Conservation (phyloP, 139 green algal genomes). For the Chlamydomonas schloesseri region DNA sequence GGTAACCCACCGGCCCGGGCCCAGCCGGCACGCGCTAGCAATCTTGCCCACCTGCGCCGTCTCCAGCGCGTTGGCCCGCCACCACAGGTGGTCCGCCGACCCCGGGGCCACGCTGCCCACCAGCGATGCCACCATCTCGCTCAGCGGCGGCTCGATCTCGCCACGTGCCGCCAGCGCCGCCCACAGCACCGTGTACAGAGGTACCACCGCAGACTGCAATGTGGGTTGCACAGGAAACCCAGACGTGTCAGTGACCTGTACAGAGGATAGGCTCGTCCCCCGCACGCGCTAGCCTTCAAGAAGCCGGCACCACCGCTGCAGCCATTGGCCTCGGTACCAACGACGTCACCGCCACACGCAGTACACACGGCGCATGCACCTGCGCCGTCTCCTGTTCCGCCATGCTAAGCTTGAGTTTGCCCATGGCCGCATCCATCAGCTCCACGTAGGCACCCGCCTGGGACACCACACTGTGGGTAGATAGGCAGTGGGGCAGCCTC, state of each 20-base stretch:
- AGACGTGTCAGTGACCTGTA: no score
- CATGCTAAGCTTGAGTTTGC: slow-evolving; percentile 44
- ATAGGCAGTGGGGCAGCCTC: not conserved
- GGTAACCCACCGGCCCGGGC: no score
- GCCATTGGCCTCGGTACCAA: no score
- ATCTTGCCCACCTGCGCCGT: slow-evolving; percentile 2
- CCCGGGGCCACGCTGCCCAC: slow-evolving; percentile 41
- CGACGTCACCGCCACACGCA: no score
- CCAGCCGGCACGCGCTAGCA: no score
- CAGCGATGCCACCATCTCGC: slow-evolving; percentile 54
- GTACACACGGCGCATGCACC: no score
- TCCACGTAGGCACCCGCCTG: slow-evolving; percentile 4
- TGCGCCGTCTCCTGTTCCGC: slow-evolving; percentile 40
- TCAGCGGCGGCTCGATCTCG: slow-evolving; percentile 44
- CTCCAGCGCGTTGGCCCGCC: slow-evolving; percentile 7
- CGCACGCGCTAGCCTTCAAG: no score
- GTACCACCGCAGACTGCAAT: slow-evolving; percentile 50
- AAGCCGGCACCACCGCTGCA: no score
- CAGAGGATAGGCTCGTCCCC: no score
- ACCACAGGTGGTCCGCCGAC: slow-evolving; percentile 50
- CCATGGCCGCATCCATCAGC: slow-evolving; percentile 53
- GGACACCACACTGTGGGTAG: not conserved
- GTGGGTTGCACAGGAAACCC: no score
- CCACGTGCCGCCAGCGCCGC: slow-evolving; percentile 34
- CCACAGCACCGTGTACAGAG: slow-evolving; percentile 52